Evolutionary conservation across 163 green algal species (phyloP).

Genomic region (Chlorella variabilis): DNA sequence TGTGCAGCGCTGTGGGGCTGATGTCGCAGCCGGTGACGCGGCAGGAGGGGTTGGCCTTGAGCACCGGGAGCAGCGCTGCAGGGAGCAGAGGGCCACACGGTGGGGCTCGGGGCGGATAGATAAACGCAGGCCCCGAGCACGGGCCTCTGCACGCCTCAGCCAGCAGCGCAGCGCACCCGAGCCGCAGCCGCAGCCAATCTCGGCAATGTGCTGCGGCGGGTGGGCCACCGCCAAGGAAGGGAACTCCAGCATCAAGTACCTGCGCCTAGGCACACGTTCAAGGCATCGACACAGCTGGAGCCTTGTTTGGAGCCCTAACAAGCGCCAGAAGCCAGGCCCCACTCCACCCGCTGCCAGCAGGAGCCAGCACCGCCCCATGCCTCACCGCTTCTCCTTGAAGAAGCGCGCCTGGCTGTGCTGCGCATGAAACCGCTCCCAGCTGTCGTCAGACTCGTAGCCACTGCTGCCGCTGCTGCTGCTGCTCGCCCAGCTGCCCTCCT

Average conservation of each 20-base stretch:
- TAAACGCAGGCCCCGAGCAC: no score
- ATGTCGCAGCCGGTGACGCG: slow-evolving; percentile 59
- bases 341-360: no score
- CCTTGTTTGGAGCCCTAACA: no score
- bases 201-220: slow-evolving; percentile 61
- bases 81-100: no score
- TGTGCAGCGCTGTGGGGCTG: slow-evolving; percentile 53
- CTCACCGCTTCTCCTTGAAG: slow-evolving; percentile 65
- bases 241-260: slow-evolving; percentile 83
- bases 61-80: slow-evolving; percentile 73
- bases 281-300: no score
- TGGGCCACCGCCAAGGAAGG: slow-evolving; percentile 46
- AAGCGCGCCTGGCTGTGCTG: slow-evolving; percentile 63
- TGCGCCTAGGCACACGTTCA: slow-evolving; percentile 17
- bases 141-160: no score
- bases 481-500: neutral
- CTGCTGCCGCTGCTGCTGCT: neutral
- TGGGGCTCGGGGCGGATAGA: no score
- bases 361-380: no score
- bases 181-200: slow-evolving; percentile 81
- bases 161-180: slow-evolving; percentile 6
- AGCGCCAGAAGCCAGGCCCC: no score
- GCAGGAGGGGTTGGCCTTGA: slow-evolving; percentile 63
- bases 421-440: slow-evolving; percentile 58
- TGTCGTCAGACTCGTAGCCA: neutral